Conservation (phyloP, 768 basidiomycete genomes). For the Panaeolus papilionaceus region DNA sequence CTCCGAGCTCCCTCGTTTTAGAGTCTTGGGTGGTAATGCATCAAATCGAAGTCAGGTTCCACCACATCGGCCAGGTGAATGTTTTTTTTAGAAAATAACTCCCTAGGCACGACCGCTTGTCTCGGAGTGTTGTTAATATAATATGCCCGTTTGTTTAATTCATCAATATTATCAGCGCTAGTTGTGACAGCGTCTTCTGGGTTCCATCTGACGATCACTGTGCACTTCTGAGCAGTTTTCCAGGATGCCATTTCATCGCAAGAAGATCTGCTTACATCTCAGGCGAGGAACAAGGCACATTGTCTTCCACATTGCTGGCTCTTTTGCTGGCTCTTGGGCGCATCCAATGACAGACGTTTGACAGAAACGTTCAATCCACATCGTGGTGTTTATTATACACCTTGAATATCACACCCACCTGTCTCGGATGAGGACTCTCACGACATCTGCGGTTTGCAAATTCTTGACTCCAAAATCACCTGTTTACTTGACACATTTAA, state of each 20-base stretch:
- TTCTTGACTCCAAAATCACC: neutral
- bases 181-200: neutral
- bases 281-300: no score
- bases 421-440: neutral
- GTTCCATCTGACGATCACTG: neutral
- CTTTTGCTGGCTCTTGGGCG: neutral
- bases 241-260: neutral
- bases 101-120: neutral
- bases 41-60: neutral
- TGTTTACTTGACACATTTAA: neutral
- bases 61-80: neutral
- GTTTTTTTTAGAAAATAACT: neutral
- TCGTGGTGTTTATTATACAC: neutral
- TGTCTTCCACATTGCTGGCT: neutral
- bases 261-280: neutral
- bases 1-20: neutral
- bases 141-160: neutral
- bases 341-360: neutral
- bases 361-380: neutral
- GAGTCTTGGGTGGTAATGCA: neutral
- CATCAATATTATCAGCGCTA: neutral
- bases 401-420: neutral
- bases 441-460: neutral
- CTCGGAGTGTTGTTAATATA: neutral
- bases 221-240: neutral